phyloP scores from a whole-genome alignment of 768 basidiomycete genomes.

The Suillus discolor region DNA sequence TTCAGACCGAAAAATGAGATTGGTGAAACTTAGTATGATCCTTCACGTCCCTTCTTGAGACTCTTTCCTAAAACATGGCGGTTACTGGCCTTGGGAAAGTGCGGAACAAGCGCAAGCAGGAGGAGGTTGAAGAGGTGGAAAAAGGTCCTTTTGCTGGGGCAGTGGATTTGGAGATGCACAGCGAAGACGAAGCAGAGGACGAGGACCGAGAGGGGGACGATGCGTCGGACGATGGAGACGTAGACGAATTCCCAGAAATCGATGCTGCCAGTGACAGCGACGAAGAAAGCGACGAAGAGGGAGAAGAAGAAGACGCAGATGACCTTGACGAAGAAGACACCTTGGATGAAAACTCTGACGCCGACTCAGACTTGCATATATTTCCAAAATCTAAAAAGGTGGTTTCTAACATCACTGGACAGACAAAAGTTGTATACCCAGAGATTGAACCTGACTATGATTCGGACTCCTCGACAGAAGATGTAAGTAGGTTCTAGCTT shows the following conservation, averaged over 20 bases:
- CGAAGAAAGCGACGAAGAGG: slow-evolving; percentile 38
- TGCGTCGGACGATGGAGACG: slow-evolving; percentile 56
- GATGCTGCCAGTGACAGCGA: slow-evolving; percentile 49
- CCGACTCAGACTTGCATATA: slow-evolving; percentile 52
- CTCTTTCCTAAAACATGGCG: slow-evolving; percentile 29
- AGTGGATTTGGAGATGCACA: slow-evolving; percentile 68
- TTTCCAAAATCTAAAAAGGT: slow-evolving; percentile 69
- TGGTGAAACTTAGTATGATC: slow-evolving; percentile 1
- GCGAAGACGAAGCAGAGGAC: slow-evolving; percentile 63
- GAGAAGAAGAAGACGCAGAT: slow-evolving; percentile 36
- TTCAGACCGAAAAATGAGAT: not conserved
- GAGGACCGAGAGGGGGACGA: slow-evolving; percentile 35
- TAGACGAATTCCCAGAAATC: slow-evolving; percentile 78
- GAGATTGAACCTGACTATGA: slow-evolving; percentile 91
- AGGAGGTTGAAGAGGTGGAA: slow-evolving; percentile 40
- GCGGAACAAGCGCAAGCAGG: slow-evolving; percentile 63
- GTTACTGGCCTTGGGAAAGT: slow-evolving; percentile 35
- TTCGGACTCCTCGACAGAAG: slow-evolving; percentile 90
- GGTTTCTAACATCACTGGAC: slow-evolving; percentile 82
- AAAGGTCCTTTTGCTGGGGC: slow-evolving; percentile 37
- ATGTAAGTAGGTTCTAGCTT: slow-evolving; percentile 51
- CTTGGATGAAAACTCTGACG: slow-evolving; percentile 27
- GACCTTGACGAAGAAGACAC: slow-evolving; percentile 41
- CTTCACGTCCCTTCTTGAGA: not conserved
- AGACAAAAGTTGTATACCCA: slow-evolving; percentile 80